phyloP scores from a whole-genome alignment of 768 basidiomycete species.

The Austroboletus eburneus region DNA sequence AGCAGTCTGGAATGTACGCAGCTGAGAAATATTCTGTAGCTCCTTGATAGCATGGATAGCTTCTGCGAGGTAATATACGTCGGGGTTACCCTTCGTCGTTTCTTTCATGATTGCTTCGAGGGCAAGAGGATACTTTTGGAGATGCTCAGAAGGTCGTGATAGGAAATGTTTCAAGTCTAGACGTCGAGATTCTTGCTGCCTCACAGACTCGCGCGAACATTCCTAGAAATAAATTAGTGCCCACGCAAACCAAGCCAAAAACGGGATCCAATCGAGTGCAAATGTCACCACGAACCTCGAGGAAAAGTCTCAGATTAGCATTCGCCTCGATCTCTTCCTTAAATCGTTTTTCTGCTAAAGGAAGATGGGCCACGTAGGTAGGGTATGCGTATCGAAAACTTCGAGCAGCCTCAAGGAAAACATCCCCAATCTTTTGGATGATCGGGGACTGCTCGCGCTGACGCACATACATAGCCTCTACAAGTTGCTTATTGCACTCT shows the following conservation, averaged over 20 bases:
- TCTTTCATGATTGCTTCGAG: slow-evolving; percentile 84
- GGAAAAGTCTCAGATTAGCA: slow-evolving; percentile 73
- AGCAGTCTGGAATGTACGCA: slow-evolving; percentile 86
- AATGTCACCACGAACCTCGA: slow-evolving; percentile 56
- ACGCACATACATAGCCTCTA: slow-evolving; percentile 82
- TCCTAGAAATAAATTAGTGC: slow-evolving; percentile 9
- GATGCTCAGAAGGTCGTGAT: slow-evolving; percentile 57
- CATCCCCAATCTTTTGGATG: slow-evolving; percentile 82
- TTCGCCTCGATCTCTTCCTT: slow-evolving; percentile 85
- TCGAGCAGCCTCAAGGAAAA: slow-evolving; percentile 81
- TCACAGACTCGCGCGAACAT: slow-evolving; percentile 41
- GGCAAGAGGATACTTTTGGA: slow-evolving; percentile 69
- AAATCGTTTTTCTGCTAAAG: slow-evolving; percentile 79
- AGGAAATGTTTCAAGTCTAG: slow-evolving; percentile 62
- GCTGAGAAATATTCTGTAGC: slow-evolving; percentile 73
- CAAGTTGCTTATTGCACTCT: slow-evolving; percentile 74
- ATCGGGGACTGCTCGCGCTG: slow-evolving; percentile 80
- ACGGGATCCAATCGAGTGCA: neutral
- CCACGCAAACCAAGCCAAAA: slow-evolving; percentile 2
- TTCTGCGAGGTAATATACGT: slow-evolving; percentile 76
- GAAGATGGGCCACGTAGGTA: slow-evolving; percentile 78
- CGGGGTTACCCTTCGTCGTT: slow-evolving; percentile 76
- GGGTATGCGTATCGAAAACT: slow-evolving; percentile 88
- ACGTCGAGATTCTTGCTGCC: slow-evolving; percentile 53
- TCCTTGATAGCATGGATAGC: slow-evolving; percentile 83